A percentile compares a stretch with the other conserved stretches of the same genome.
Evolutionary conservation across 495 filamentous ascomycete species (phyloP).

Genomic region (Tuber magnatum): DNA sequence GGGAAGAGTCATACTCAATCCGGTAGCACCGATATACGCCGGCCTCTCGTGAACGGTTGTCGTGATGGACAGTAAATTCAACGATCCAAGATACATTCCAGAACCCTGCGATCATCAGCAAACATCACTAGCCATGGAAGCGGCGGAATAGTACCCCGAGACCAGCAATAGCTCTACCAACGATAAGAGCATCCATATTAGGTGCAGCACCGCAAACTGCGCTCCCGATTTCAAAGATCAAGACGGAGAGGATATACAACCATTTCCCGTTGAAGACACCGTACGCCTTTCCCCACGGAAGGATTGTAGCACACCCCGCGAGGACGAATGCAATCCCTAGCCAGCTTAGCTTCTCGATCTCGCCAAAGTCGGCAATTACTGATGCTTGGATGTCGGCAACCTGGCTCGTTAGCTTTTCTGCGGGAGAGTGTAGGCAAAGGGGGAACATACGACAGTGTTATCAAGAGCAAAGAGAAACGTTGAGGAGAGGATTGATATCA

Average conservation of each 20-base stretch:
- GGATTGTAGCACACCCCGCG: slow-evolving; percentile 46
- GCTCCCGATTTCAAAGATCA: slow-evolving; percentile 52
- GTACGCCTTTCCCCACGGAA: slow-evolving; percentile 49
- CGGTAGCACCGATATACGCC: slow-evolving; percentile 46
- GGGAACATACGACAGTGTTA: slow-evolving; percentile 47
- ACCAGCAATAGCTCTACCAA: slow-evolving; percentile 58
- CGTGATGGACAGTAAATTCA: slow-evolving; percentile 46
- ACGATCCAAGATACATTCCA: slow-evolving; percentile 50
- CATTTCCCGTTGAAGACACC: slow-evolving; percentile 51
- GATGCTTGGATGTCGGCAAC: slow-evolving; percentile 54
- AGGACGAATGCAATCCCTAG: slow-evolving; percentile 52
- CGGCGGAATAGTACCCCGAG: slow-evolving; percentile 51
- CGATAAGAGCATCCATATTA: slow-evolving; percentile 52
- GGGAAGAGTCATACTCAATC: not conserved
- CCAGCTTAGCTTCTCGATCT: slow-evolving; percentile 54
- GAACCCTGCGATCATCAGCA: slow-evolving; percentile 46
- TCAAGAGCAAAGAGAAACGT: slow-evolving; percentile 54
- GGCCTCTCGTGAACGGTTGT: slow-evolving; percentile 47
- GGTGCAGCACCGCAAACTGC: slow-evolving; percentile 58
- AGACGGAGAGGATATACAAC: slow-evolving; percentile 48
- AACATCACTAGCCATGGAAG: slow-evolving; percentile 44
- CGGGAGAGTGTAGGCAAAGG: not conserved
- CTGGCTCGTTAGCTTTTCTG: not conserved
- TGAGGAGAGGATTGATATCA: slow-evolving; percentile 46
- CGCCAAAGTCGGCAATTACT: slow-evolving; percentile 48